Conservation (phyloP, 768 basidiomycete species). For the Lyophyllum shimeji region DNA sequence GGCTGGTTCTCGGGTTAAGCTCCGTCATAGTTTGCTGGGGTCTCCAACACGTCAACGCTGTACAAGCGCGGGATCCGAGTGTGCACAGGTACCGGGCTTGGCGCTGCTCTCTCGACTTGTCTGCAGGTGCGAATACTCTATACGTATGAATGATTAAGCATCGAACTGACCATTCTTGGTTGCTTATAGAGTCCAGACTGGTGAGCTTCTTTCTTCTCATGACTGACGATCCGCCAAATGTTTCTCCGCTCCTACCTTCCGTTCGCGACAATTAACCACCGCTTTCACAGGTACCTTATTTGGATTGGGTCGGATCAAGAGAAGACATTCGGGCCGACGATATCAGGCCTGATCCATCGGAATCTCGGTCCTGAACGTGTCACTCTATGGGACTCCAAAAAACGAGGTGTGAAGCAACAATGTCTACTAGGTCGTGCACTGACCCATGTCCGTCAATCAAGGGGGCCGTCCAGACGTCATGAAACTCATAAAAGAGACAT, state of each 20-base stretch:
- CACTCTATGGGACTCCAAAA: constrained; percentile 78
- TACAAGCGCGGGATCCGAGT: constrained; percentile 83
- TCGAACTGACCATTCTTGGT: constrained; percentile 10
- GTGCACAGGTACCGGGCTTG: constrained; percentile 83
- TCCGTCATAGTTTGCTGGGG: constrained; percentile 64
- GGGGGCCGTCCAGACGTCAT: constrained; percentile 76
- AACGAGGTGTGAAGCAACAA: constrained; percentile 42
- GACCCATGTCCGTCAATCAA: constrained; percentile 16
- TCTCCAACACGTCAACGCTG: constrained; percentile 74
- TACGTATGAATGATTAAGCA: neutral
- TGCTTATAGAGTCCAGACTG: constrained; percentile 44
- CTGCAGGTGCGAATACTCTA: constrained; percentile 57
- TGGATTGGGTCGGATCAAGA: constrained; percentile 87
- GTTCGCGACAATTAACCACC: constrained; percentile 7
- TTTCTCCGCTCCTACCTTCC: constrained; percentile 9
- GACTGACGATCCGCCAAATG: constrained; percentile 15
- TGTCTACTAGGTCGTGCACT: neutral
- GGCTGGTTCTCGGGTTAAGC: neutral
- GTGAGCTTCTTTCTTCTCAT: constrained; percentile 25
- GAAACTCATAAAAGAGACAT: constrained; percentile 73
- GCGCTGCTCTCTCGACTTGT: constrained; percentile 78
- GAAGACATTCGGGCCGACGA: constrained; percentile 83
- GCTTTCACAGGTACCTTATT: constrained; percentile 62
- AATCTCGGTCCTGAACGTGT: constrained; percentile 70
- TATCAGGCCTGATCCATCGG: constrained; percentile 66